Evolutionary conservation across 148 eudicot species (phyloP).

Genomic region (Bassia scoparia): DNA sequence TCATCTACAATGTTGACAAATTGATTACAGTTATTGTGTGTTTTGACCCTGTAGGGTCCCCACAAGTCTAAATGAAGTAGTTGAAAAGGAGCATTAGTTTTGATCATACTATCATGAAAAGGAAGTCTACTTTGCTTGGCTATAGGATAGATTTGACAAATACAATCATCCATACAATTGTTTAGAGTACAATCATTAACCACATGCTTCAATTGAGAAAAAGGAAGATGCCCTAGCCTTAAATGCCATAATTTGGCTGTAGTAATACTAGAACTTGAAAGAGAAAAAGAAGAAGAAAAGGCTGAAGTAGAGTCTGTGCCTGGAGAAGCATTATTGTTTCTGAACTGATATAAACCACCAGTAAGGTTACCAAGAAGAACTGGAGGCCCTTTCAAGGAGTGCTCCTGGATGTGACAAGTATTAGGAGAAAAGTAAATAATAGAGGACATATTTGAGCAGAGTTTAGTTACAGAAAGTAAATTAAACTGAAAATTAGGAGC

Average conservation of each 20-base stretch:
- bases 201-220: background rate
- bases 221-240: background rate
- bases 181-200: background rate
- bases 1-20: background rate
- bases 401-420: background rate
- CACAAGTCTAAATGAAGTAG: background rate
- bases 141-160: no score
- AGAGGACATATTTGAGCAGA: background rate
- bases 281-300: background rate
- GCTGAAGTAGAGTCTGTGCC: background rate
- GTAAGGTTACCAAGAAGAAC: no score
- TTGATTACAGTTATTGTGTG: background rate
- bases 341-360: background rate
- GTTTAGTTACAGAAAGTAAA: background rate
- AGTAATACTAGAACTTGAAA: no score
- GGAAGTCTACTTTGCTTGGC: background rate
- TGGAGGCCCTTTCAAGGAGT: background rate
- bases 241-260: background rate
- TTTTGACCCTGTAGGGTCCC: background rate
- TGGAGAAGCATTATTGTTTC: background rate
- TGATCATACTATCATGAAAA: background rate
- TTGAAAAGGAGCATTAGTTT: background rate
- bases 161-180: no score
- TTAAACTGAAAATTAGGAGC: background rate
- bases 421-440: background rate